phyloP scores from a whole-genome alignment of 768 basidiomycete species.

The Pleurotus tuber-regium region DNA sequence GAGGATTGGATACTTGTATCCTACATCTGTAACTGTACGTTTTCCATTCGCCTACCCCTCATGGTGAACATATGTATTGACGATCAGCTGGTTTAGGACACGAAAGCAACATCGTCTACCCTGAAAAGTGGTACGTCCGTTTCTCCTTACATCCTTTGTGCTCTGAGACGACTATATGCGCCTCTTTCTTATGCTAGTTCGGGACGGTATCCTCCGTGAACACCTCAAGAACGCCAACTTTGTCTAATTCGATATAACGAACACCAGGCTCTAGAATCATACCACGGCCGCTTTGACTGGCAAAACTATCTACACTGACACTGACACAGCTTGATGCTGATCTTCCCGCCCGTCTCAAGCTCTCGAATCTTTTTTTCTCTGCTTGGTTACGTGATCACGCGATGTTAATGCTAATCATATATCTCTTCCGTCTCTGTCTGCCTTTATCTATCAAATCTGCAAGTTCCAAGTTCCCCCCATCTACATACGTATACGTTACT shows the following conservation, averaged over 20 bases:
- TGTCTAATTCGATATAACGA: constrained; percentile 3
- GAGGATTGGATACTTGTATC: constrained; percentile 60
- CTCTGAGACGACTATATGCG: too few species aligned
- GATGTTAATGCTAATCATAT: too few species aligned
- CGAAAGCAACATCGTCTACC: constrained; percentile 57
- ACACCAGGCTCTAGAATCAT: not conserved
- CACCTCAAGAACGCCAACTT: constrained; percentile 32
- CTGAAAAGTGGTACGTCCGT: constrained; percentile 47
- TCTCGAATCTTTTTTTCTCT: too few species aligned
- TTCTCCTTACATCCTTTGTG: not conserved
- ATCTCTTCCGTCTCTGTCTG: too few species aligned
- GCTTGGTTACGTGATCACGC: too few species aligned
- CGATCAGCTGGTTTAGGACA: constrained; percentile 42
- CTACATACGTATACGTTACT: too few species aligned
- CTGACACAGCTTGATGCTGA: too few species aligned
- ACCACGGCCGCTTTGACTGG: too few species aligned
- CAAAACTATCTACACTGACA: too few species aligned
- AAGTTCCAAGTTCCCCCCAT: too few species aligned
- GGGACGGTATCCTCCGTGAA: constrained; percentile 60
- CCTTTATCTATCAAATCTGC: too few species aligned
- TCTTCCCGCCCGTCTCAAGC: too few species aligned
- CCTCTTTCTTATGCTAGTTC: constrained; percentile 40
- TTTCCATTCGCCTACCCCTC: not conserved
- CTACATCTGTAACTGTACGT: constrained; percentile 68
- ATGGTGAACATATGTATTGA: not conserved